Conservation (phyloP, 371 early-diverging fungal species). For the Mucor lusitanicus region DNA sequence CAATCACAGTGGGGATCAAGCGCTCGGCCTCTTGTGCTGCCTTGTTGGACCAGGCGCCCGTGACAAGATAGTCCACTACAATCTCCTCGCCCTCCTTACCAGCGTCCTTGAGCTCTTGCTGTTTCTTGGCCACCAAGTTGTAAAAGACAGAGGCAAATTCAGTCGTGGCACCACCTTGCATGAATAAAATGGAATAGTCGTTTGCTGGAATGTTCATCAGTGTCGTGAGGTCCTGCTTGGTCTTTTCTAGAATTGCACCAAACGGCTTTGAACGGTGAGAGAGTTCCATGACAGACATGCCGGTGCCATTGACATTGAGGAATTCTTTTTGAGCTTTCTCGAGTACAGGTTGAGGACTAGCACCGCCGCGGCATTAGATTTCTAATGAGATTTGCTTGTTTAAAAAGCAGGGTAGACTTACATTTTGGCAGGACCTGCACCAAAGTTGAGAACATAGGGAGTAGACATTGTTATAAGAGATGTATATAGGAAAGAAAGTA, state of each 20-base stretch:
- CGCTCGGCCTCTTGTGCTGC: constrained; percentile 86
- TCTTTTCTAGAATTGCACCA: constrained; percentile 69
- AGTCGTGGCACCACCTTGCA: constrained; percentile 95
- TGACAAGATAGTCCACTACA: constrained; percentile 86
- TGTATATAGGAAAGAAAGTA: too few species aligned
- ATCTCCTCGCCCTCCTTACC: constrained; percentile 36
- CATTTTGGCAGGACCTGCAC: constrained; percentile 93
- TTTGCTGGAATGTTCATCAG: constrained; percentile 83
- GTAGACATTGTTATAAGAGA: not conserved
- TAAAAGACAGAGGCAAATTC: constrained; percentile 90
- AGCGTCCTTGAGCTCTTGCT: constrained; percentile 45
- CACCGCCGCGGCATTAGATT: too few species aligned
- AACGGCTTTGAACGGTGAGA: constrained; percentile 91
- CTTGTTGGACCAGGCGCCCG: constrained; percentile 92
- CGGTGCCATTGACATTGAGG: constrained; percentile 76
- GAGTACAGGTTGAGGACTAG: constrained; percentile 78
- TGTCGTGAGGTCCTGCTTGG: constrained; percentile 69
- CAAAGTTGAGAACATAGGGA: constrained; percentile 73
- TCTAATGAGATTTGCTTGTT: too few species aligned
- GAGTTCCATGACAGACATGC: constrained; percentile 93
- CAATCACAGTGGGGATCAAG: constrained; percentile 55
- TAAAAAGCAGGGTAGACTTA: constrained; percentile 16
- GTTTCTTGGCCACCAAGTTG: constrained; percentile 78
- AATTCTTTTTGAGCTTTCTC: constrained; percentile 80
- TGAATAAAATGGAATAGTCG: constrained; percentile 82